These are phyloP conservation scores for Akanthomyces muscarius DNA, from an alignment of 2,329 filamentous ascomycete genomes.

Conservation along the genomic window DNA sequence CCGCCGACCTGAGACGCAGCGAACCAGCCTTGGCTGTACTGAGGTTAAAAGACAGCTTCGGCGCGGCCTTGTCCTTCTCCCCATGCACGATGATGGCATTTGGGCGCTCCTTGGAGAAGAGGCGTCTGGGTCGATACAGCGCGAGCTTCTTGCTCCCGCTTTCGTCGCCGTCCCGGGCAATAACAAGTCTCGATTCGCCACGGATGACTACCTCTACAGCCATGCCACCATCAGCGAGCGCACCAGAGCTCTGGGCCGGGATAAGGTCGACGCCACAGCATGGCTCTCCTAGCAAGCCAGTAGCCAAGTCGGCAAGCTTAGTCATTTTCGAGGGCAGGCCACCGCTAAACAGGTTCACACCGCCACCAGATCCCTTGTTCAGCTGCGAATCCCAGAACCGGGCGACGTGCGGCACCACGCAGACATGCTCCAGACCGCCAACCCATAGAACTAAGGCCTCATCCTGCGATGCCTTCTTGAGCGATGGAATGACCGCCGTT, in stretches of 20 bases:
- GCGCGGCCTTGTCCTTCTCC: slow-evolving; percentile 31
- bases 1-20: slow-evolving; percentile 29
- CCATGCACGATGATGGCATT: slow-evolving; percentile 55
- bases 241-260: slow-evolving; percentile 28
- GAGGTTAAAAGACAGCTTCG: slow-evolving; percentile 48
- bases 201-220: slow-evolving; percentile 52
- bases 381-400: slow-evolving; percentile 59
- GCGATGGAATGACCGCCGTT: slow-evolving; percentile 42
- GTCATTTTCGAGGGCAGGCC: slow-evolving; percentile 53
- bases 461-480: slow-evolving; percentile 42
- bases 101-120: slow-evolving; percentile 39
- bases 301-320: slow-evolving; percentile 49
- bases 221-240: slow-evolving; percentile 35
- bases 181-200: slow-evolving; percentile 53
- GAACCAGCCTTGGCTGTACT: slow-evolving; percentile 41
- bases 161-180: slow-evolving; percentile 52
- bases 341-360: slow-evolving; percentile 53
- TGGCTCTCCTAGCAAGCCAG: slow-evolving; percentile 53
- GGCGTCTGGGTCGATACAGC: slow-evolving; percentile 32
- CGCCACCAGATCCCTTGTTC: slow-evolving; percentile 46
- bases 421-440: slow-evolving; percentile 52
- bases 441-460: slow-evolving; percentile 57
- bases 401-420: slow-evolving; percentile 50
- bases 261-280: slow-evolving; percentile 50
- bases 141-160: slow-evolving; percentile 42